Base-by-base conservation (phyloP, 306 rosid genomes). In the Rosa lucieae region DNA sequence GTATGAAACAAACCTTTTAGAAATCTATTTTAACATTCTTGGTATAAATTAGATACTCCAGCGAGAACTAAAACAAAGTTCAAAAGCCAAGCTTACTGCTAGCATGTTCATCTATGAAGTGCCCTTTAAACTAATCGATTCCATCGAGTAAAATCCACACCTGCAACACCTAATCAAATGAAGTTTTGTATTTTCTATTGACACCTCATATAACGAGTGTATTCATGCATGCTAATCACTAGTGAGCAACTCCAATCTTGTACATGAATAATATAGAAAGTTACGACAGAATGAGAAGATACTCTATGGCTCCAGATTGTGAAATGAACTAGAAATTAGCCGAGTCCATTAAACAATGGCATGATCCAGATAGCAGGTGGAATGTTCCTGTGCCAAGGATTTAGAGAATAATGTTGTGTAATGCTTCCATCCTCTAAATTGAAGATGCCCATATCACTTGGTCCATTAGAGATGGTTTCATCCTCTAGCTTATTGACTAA, bases 401-500 rank as follows among this genome's bases (percentile, higher is more conserved):
- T 32, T 65, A 35, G 46, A 65, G n/a, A 65, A 14, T 6, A 66
- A 37, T 66, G 46, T 66, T 15, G 42, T 5, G 70, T 37, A n/a
- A 66, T 37, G 21, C 42, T 35, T 39, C 21, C 71, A 39, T 66
- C 47, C 47, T 37, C 71, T 66, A 66, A 6, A 8, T 66, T 66
- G 71, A 66, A 66, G 21, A 66, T 66, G 47, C 71, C 71, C 71
- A 39, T 66, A 18, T 66, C 71, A 15, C 71, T 35, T 66, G 46
- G 71, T 52, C 58, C 21, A 53, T 53, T 17, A 17, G 10, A 1
- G 9, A 17, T 53, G 58, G 58, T 52, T 52, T 52, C 21, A 17
- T 52, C 21, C 21, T 52, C 0, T 52, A 15, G 21, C 15, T 5
- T 4, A 29, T 1, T 29, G 8, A 15, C 1, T 52, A 52, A 52